Conservation (phyloP, 2,329 filamentous ascomycete species). For the Stachybotrys chlorohalonatus region DNA sequence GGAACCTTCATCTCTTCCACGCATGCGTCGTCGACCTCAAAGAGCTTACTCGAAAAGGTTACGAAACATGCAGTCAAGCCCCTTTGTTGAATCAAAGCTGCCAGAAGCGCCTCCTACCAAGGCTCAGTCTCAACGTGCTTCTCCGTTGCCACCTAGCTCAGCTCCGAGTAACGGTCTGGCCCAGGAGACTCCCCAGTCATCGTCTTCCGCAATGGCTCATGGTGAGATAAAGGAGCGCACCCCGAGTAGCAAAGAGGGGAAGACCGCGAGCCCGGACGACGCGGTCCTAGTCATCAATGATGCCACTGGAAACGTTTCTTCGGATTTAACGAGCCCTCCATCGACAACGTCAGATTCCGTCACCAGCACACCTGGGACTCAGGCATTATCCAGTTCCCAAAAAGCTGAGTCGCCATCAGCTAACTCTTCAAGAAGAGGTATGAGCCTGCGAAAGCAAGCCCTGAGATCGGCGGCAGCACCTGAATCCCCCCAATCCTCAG, state of each 20-base stretch:
- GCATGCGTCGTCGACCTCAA: conserved; percentile 8
- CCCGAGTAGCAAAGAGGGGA: too few relatives aligned
- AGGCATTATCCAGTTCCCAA: conserved; percentile 18
- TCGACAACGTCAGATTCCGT: conserved; percentile 27
- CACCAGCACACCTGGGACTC: conserved; percentile 25
- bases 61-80: conserved; percentile 11
- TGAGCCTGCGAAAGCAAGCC: conserved; percentile 9
- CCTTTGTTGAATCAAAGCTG: conserved; percentile 15
- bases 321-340: conserved; percentile 30
- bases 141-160: neutral
- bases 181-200: neutral
- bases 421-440: conserved; percentile 12
- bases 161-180: neutral
- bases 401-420: conserved; percentile 10
- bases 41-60: conserved; percentile 13
- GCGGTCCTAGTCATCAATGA: neutral
- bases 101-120: neutral
- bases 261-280: too few relatives aligned
- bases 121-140: neutral
- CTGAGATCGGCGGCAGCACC: conserved; percentile 10
- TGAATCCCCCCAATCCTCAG: conserved; percentile 16
- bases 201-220: neutral
- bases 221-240: neutral
- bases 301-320: conserved; percentile 16
- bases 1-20: conserved; percentile 18